Conservation (phyloP, 2,329 filamentous ascomycete species). For the Chrysoporthe cubensis region DNA sequence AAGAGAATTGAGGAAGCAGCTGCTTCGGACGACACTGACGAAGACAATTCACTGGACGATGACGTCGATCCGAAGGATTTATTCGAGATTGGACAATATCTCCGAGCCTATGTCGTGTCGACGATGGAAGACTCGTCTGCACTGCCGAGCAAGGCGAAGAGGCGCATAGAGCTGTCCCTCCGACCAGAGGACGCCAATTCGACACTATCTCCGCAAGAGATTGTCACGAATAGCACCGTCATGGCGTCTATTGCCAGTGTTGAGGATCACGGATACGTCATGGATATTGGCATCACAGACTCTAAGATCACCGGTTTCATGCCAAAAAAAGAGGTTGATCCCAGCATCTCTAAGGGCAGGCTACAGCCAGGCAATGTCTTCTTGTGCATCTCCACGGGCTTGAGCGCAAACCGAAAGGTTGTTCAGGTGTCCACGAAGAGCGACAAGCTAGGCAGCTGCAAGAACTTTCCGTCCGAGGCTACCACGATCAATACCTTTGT, state of each 20-base stretch:
- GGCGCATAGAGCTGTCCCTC: conserved; percentile 85
- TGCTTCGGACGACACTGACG: conserved; percentile 58
- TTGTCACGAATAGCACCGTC: conserved; percentile 76
- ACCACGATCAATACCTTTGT: conserved; percentile 89
- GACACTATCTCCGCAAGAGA: conserved; percentile 71
- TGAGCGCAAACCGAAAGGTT: conserved; percentile 78
- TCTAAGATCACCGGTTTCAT: conserved; percentile 78
- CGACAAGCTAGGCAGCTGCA: conserved; percentile 68
- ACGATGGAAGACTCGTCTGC: conserved; percentile 67
- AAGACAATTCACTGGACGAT: conserved; percentile 55
- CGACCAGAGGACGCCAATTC: conserved; percentile 79
- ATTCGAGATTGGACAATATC: conserved; percentile 83
- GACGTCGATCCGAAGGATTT: conserved; percentile 74
- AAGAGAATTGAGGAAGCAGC: conserved; percentile 73
- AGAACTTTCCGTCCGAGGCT: conserved; percentile 71
- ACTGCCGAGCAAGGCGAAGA: conserved; percentile 66
- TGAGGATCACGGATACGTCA: conserved; percentile 94
- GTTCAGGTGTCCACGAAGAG: conserved; percentile 81
- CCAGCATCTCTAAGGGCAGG: conserved; percentile 64
- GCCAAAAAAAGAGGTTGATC: conserved; percentile 78
- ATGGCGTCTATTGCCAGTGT: conserved; percentile 89
- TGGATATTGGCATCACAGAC: conserved; percentile 82
- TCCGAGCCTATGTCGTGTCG: conserved; percentile 81
- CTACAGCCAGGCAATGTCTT: conserved; percentile 84
- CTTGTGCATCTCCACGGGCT: conserved; percentile 78